Base-by-base conservation (phyloP, 352 stramenopile genomes). In the Discostella stelligera region DNA sequence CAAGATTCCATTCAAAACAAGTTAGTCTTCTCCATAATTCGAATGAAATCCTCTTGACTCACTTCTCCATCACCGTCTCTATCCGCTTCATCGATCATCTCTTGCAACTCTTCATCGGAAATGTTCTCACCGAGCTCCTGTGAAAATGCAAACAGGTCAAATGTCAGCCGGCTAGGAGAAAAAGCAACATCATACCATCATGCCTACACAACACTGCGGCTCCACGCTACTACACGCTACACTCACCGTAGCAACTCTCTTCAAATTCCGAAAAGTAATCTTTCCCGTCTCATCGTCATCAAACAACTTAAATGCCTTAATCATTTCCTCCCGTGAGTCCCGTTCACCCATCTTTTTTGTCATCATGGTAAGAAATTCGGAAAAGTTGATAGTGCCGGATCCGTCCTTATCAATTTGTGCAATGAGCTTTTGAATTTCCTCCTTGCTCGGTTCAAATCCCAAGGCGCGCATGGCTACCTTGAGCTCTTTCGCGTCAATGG, bases 61-160 rank as follows among this genome's bases (percentile, higher is more conserved):
- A 99, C 98, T 87, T 98, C 95, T 27, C 96, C 95, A 82, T 98
- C 96, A 50, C 95, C 89, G 84, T 98, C 96, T 16, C 90, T 93
- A 75, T 98, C 96, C 18, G 96, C 96, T 61, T 97, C 90, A 78
- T 98, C 96, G 80, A 99, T 99, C 96, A 99, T 99, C 79, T 99
- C 96, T 73, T 98, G 90, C 44, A 99, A 87, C 84, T 99, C 96
- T 59, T 97, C 95, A 87, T 98, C 96, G 80, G 67, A 71, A 63
- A 89, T 83, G 71, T 95, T 98, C 88, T 98, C 96, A 37, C 96
- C 96, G 2, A 98, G 88, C 79, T 98, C 96, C 77, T 98, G 98
- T 6, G 16, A 11, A 27, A 0, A 58, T 27, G 18, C 18, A 3
- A 37, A 58, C 14, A 58, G 50, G 27, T 32, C 11, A 1, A 44